Evolutionary conservation across 345 rosid genomes (phyloP), one percentile per base, ranked within the genome.

Genomic region (Aegle marmelos): DNA sequence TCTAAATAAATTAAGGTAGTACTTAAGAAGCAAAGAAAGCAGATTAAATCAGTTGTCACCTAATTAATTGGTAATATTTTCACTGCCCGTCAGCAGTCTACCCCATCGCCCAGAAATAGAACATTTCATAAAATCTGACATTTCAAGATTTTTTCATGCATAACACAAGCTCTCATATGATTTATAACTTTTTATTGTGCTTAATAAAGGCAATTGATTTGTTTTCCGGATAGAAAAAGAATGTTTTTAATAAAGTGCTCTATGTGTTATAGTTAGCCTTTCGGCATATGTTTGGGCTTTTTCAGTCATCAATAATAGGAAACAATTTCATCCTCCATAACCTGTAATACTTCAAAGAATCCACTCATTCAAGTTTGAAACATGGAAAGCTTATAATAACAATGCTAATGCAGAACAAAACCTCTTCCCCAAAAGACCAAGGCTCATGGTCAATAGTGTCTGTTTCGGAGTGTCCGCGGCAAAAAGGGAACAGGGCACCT

Each of bases 381-480:
- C 5, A 41, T 6, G 27, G 37, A 65, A 30, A 22, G 24, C 9
- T 19, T 53, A 53, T 50, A 48, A 70, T 48, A 34, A 48, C 3
- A 45, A 28, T 22, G 54, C 56, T 25, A 70, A 63, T 33, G 37
- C 36, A 70, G 76, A 63, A 79, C 87, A 79, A 81, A 45, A 91
- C 98, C 98, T 95, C 95, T 88, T 90, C 89, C 62, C 98, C 98
- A 19, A 95, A 95, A 27, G 98, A 93, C 98, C 98, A 95, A 41
- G 98, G 98, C 78, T 95, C 98, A 73, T 95, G 98, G 68, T 93
- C 91, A 81, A 36, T 81, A 48, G 98, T 90, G 72, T 79, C 91
- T 11, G 70, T 79, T 86, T 90, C 97, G 58, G 94, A 79, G 86
- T 95, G 98, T 10, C 95, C 98, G 76, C 97, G 98, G 59, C 94